These are phyloP conservation scores for Cercospora zeina DNA, from an alignment of 2,329 filamentous ascomycete species.

Conservation along the genomic window DNA sequence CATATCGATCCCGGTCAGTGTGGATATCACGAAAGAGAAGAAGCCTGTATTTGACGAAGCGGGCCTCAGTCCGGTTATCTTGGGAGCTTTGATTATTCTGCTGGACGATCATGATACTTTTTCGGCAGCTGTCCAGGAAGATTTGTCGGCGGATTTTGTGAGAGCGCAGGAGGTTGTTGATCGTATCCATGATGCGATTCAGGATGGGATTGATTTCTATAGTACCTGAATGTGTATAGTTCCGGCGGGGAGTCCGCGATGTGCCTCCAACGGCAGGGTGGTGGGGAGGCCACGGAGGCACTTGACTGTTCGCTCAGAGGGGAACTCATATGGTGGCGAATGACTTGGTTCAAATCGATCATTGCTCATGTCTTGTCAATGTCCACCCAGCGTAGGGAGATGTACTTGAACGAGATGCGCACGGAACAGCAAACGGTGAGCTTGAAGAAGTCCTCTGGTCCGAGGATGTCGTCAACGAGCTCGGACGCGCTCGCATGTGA, in stretches of 20 bases:
- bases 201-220: conserved; percentile 22
- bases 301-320: too few species aligned
- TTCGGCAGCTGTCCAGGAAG: conserved; percentile 19
- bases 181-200: conserved; percentile 22
- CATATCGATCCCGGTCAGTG: conserved; percentile 26
- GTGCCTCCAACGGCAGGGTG: neutral
- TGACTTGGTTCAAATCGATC: neutral
- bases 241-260: neutral
- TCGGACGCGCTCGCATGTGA: conserved; percentile 5
- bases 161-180: conserved; percentile 19
- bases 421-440: neutral
- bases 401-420: too few species aligned
- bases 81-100: conserved; percentile 29
- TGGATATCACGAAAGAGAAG: conserved; percentile 28
- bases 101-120: conserved; percentile 24
- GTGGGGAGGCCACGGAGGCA: too few species aligned
- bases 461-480: conserved; percentile 14
- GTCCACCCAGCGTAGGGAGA: neutral
- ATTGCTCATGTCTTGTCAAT: neutral
- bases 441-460: neutral
- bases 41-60: conserved; percentile 23
- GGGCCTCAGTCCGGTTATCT: conserved; percentile 22
- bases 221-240: conserved; percentile 6
- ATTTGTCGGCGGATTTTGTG: conserved; percentile 19
- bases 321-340: neutral